Evolutionary conservation across 2,329 filamentous ascomycete genomes (phyloP).

Genomic region (Sarocladium strictum): DNA sequence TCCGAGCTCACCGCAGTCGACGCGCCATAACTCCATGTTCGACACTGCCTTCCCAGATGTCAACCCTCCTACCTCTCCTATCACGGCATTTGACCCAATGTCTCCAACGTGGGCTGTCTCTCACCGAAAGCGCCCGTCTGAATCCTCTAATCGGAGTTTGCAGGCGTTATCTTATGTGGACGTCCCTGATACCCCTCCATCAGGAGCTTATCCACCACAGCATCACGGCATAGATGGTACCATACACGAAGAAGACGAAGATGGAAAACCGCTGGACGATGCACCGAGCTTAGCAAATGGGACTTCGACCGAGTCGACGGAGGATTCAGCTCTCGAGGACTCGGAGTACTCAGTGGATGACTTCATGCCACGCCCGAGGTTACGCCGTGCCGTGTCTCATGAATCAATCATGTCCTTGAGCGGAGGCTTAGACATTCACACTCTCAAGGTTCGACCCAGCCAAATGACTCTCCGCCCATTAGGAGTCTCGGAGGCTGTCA

Average conservation of each 20-base stretch:
- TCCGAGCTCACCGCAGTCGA: constrained; percentile 75
- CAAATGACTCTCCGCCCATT: constrained; percentile 59
- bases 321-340: constrained; percentile 27
- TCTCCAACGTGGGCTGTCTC: constrained; percentile 50
- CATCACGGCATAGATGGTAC: constrained; percentile 21
- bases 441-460: constrained; percentile 66
- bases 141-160: constrained; percentile 47
- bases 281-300: constrained; percentile 17
- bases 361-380: constrained; percentile 32
- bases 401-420: constrained; percentile 85
- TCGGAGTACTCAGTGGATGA: constrained; percentile 27
- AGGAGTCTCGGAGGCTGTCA: constrained; percentile 48
- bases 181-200: constrained; percentile 19
- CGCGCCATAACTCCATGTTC: constrained; percentile 69
- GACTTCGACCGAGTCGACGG: constrained; percentile 27
- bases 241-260: constrained; percentile 34
- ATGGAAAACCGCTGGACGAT: constrained; percentile 17
- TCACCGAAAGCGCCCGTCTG: constrained; percentile 52
- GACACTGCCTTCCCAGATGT: constrained; percentile 54
- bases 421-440: constrained; percentile 87
- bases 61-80: constrained; percentile 76
- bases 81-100: constrained; percentile 65
- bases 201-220: constrained; percentile 13
- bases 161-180: constrained; percentile 32
- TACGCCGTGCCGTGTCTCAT: constrained; percentile 69